phyloP scores from a whole-genome alignment of 352 stramenopile genomes.

The Phytophthora nicotianae region DNA sequence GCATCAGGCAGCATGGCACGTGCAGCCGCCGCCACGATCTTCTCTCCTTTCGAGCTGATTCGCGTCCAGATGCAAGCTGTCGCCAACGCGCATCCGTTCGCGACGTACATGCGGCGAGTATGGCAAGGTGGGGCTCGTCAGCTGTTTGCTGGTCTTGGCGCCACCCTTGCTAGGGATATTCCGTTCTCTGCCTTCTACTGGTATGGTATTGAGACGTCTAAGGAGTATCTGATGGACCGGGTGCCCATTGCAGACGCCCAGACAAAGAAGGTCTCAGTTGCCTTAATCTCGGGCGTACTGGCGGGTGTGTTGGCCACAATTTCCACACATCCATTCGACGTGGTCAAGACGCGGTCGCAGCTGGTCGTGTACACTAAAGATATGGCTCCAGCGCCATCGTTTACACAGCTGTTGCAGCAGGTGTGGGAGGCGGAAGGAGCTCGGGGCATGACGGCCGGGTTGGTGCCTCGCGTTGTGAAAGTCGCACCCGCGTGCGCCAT shows the following conservation, averaged over 20 bases:
- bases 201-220: slow-evolving; percentile 89
- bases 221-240: slow-evolving; percentile 43
- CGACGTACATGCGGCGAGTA: slow-evolving; percentile 44
- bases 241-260: slow-evolving; percentile 34
- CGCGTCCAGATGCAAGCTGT: slow-evolving; percentile 86
- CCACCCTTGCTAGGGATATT: slow-evolving; percentile 94
- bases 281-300: slow-evolving; percentile 85
- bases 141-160: slow-evolving; percentile 77
- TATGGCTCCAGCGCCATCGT: slow-evolving; percentile 26
- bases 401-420: slow-evolving; percentile 51
- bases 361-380: slow-evolving; percentile 56
- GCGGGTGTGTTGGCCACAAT: slow-evolving; percentile 88
- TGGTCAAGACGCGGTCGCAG: slow-evolving; percentile 93
- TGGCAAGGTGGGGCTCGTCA: slow-evolving; percentile 46
- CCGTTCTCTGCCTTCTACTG: slow-evolving; percentile 96
- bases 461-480: slow-evolving; percentile 67
- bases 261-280: slow-evolving; percentile 50
- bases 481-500: slow-evolving; percentile 79
- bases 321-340: slow-evolving; percentile 94
- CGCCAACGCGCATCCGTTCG: slow-evolving; percentile 58
- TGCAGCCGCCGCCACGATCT: slow-evolving; percentile 61
- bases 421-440: slow-evolving; percentile 53
- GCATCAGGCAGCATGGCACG: slow-evolving; percentile 58
- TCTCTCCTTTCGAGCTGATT: slow-evolving; percentile 88
- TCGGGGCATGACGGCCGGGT: slow-evolving; percentile 49